These are phyloP conservation scores for Pseudozyma sp. DNA, from an alignment of 1,284 basidiomycete genomes.

Conservation along the genomic window DNA sequence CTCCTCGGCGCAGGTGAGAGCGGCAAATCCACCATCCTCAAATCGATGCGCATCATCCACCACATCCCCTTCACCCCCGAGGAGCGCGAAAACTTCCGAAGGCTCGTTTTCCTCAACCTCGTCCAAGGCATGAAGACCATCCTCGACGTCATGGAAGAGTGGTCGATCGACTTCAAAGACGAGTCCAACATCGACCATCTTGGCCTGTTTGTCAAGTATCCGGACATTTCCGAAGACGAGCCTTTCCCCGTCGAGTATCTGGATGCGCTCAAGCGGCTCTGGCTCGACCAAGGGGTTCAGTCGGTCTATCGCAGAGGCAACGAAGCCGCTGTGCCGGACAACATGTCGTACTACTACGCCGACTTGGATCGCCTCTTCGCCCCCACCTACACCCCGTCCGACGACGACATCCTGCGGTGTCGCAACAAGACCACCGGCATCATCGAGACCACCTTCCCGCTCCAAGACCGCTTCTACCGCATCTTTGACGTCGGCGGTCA, in stretches of 20 bases:
- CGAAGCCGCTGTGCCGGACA: constrained; percentile 88
- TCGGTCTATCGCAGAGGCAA: constrained; percentile 80
- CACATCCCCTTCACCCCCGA: constrained; percentile 79
- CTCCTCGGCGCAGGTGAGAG: constrained; percentile 92
- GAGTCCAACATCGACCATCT: constrained; percentile 67
- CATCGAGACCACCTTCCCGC: constrained; percentile 86
- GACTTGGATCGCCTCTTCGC: constrained; percentile 83
- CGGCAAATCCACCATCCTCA: constrained; percentile 90
- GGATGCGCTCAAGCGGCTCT: constrained; percentile 78
- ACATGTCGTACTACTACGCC: constrained; percentile 76
- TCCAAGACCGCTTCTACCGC: constrained; percentile 67
- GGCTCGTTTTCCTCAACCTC: constrained; percentile 90
- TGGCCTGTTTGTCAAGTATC: constrained; percentile 54
- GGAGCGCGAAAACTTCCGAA: constrained; percentile 80
- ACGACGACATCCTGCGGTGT: constrained; percentile 82
- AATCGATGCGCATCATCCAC: constrained; percentile 92
- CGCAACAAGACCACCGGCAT: constrained; percentile 91
- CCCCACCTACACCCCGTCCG: constrained; percentile 77
- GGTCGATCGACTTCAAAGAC: constrained; percentile 78
- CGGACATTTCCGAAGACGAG: constrained; percentile 76
- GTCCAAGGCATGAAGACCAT: constrained; percentile 84
- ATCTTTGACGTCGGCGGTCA: constrained; percentile 93
- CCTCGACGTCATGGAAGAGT: constrained; percentile 88
- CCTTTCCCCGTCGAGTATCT: constrained; percentile 78
- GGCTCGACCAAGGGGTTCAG: constrained; percentile 82